Evolutionary conservation across 352 stramenopile species (phyloP).

Genomic region (Phytopythium oedochilum): DNA sequence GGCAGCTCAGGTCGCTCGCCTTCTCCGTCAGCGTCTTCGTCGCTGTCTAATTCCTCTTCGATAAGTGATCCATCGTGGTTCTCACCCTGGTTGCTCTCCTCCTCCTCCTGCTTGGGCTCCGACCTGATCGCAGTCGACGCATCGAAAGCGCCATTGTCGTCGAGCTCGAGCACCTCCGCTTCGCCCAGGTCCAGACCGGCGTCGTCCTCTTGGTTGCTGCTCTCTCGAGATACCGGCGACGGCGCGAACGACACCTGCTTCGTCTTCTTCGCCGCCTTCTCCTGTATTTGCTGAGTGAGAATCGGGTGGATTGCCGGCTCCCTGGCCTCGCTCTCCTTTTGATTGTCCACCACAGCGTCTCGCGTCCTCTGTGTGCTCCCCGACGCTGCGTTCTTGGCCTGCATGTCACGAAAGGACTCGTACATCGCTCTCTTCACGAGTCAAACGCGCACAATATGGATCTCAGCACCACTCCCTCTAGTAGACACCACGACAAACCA

Average conservation of each 20-base stretch:
- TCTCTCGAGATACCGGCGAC: conserved; percentile 2
- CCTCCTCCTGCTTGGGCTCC: conserved; percentile 2
- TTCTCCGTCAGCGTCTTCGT: conserved; percentile 8
- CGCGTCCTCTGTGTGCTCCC: neutral
- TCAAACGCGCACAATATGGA: neutral
- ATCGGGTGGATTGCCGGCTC: neutral
- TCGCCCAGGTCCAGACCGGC: neutral
- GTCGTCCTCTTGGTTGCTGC: conserved; percentile 2
- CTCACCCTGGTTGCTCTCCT: conserved; percentile 3
- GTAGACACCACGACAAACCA: neutral
- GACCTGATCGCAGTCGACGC: conserved; percentile 10
- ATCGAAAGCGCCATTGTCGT: conserved; percentile 47
- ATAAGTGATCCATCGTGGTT: neutral
- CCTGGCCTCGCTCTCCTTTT: neutral
- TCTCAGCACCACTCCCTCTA: neutral
- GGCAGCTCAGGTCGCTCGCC: conserved; percentile 21
- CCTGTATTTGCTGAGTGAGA: neutral
- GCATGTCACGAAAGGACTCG: conserved; percentile 55
- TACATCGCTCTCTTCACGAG: conserved; percentile 50
- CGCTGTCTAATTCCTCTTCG: conserved; percentile 7
- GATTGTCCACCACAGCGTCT: conserved; percentile 6
- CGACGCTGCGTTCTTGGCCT: conserved; percentile 10
- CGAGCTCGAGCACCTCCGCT: conserved; percentile 43
- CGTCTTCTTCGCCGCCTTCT: conserved; percentile 10
- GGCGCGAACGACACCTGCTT: conserved; percentile 43